These are phyloP conservation scores for Xylariaceae sp. DNA, from an alignment of 2,329 filamentous ascomycete genomes.

Conservation along the genomic window DNA sequence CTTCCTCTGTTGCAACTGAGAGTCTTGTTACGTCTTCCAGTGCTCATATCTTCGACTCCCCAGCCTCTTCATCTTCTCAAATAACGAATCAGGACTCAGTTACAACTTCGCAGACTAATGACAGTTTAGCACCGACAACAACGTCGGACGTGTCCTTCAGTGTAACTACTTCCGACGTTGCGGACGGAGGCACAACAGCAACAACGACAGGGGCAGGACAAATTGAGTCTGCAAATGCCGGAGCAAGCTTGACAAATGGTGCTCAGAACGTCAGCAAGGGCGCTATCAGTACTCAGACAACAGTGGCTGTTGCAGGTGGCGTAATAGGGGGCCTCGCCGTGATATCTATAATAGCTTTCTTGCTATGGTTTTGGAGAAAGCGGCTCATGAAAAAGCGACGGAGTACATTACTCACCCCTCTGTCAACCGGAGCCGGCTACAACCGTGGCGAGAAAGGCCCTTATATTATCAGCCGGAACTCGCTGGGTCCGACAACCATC, in stretches of 20 bases:
- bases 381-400: constrained; percentile 50
- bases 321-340: constrained; percentile 57
- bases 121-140: constrained; percentile 23
- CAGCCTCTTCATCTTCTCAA: constrained; percentile 18
- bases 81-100: constrained; percentile 18
- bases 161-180: neutral
- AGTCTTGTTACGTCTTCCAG: neutral
- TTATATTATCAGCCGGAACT: constrained; percentile 53
- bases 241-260: constrained; percentile 27
- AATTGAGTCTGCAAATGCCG: constrained; percentile 28
- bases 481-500: constrained; percentile 57
- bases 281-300: constrained; percentile 42
- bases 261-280: constrained; percentile 36
- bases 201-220: constrained; percentile 18
- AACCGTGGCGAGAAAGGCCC: constrained; percentile 36
- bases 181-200: neutral
- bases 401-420: constrained; percentile 57
- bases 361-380: constrained; percentile 60
- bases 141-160: constrained; percentile 13
- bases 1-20: constrained; percentile 9
- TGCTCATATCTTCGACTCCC: neutral
- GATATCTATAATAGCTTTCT: constrained; percentile 53
- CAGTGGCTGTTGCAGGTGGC: constrained; percentile 57
- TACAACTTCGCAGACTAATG: constrained; percentile 22
- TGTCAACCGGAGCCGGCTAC: constrained; percentile 46